A percentile compares a stretch with the other conserved stretches of the same genome.
phyloP scores from a whole-genome alignment of 2,329 filamentous ascomycete species.

The Paecilomyces niveus region DNA sequence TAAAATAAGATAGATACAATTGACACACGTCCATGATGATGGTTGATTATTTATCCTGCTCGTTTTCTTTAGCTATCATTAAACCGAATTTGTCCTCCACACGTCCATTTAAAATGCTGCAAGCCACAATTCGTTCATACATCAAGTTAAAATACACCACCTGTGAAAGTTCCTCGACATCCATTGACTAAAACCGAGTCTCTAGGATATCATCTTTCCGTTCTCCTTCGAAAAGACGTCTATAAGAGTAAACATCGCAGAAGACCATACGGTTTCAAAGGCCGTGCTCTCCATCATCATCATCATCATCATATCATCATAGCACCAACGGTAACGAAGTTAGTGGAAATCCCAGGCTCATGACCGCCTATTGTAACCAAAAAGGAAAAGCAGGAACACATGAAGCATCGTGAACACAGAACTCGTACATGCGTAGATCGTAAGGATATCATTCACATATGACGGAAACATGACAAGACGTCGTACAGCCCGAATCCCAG shows the following conservation, averaged over 20 bases:
- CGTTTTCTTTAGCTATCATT: too few species aligned
- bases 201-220: not conserved
- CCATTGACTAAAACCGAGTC: not conserved
- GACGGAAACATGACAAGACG: slow-evolving; percentile 2
- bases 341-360: not conserved
- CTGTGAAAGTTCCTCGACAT: not conserved
- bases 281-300: not conserved
- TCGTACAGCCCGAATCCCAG: not conserved
- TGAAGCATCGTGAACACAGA: slow-evolving; percentile 4
- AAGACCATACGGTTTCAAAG: not conserved
- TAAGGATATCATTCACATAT: slow-evolving; percentile 7
- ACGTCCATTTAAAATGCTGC: too few species aligned
- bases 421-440: not conserved
- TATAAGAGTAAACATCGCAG: not conserved
- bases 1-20: not conserved
- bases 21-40: not conserved
- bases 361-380: not conserved
- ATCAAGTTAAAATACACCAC: not conserved
- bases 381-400: not conserved
- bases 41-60: too few species aligned
- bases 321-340: not conserved
- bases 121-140: not conserved
- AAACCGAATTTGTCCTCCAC: not conserved
- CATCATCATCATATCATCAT: not conserved
- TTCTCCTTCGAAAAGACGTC: not conserved